Percentiles rank a stretch among this genome's conserved stretches.
phyloP scores from a whole-genome alignment of 1,284 basidiomycete genomes.

The Ganoderma sinense region DNA sequence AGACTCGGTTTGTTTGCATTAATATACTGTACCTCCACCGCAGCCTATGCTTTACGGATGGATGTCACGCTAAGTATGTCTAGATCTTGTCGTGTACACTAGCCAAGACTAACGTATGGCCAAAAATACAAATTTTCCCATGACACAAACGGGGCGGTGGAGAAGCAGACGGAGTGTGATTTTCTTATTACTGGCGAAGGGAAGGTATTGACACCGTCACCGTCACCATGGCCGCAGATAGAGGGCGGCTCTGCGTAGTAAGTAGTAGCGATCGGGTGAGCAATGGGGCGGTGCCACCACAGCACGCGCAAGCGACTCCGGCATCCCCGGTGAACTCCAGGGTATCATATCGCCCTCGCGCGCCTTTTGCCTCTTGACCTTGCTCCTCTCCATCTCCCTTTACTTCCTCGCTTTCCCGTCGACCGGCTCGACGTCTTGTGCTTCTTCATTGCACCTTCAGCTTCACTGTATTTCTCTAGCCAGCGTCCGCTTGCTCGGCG shows the following conservation, averaged over 20 bases:
- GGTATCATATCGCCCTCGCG: slow-evolving; percentile 16
- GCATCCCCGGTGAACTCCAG: slow-evolving; percentile 7
- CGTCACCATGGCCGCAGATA: slow-evolving; percentile 13
- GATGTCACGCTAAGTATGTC: not conserved
- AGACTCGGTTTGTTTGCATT: not conserved
- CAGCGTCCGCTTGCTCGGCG: slow-evolving; percentile 28
- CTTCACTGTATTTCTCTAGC: slow-evolving; percentile 27
- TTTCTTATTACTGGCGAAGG: not conserved
- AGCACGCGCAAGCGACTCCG: not conserved
- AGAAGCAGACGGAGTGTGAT: not conserved
- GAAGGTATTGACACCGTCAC: slow-evolving; percentile 18
- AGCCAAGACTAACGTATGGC: not conserved
- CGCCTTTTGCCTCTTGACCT: slow-evolving; percentile 9
- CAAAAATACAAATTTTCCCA: slow-evolving; percentile 13
- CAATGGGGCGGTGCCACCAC: slow-evolving; percentile 20
- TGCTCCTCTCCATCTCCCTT: slow-evolving; percentile 16
- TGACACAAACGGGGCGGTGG: slow-evolving; percentile 17
- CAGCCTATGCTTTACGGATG: not conserved
- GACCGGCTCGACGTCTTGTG: slow-evolving; percentile 42
- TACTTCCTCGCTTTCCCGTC: slow-evolving; percentile 33
- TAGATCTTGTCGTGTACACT: slow-evolving; percentile 3
- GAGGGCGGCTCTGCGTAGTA: not conserved
- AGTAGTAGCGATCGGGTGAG: not conserved
- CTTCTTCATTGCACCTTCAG: slow-evolving; percentile 20
- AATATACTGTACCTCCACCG: not conserved